Evolutionary conservation across 331 rosid species (phyloP), one percentile per base, ranked within the genome.

Genomic region (Prunus yedoensis): DNA sequence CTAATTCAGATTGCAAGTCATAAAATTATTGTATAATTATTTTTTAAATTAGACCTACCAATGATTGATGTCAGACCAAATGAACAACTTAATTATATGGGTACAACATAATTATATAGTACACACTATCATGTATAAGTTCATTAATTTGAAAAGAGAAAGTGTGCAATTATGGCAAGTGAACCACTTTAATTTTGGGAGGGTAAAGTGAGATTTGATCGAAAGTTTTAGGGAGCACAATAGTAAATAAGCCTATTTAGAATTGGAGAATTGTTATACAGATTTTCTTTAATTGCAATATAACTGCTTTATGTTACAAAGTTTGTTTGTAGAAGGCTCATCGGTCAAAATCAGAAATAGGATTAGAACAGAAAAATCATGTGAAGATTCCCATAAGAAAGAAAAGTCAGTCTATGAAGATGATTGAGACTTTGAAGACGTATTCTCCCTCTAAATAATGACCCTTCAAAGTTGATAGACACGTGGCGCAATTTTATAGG

Each of bases 1-100:
- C 25, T 5, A 35, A 35, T 35, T 35, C 8, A 35, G 41, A 35
- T 35, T 35, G 41, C 41, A 35, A 1, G 41, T 35, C 41, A 35
- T 35, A 8, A 5, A 35, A 35, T 35, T 35, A 35, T 35, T 4
- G 41, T 35, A 5, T 5, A 5, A 35, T 35, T 35, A 35, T 35
- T 35, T 35, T 35, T 35, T 35, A 35, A 5, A 5, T 1, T 35
- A 47, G 52, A 54, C 79, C 69, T 32, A 74, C 74, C 63, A 82
- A 74, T 81, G 47, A 81, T 69, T 47, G 74, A 52, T 43, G 71
- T 60, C 82, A 61, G 72, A 41, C 13, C 47, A 13, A 58, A 32
- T 32, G 38, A 32, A 4, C 6, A 6, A 32, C 38, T 32, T 32
- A 32, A 32, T 32, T 32, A 32, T 32, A 4, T 32, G 38, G 38